Evolutionary conservation across 352 stramenopile genomes (phyloP).

Genomic region (Pythium chondricola): DNA sequence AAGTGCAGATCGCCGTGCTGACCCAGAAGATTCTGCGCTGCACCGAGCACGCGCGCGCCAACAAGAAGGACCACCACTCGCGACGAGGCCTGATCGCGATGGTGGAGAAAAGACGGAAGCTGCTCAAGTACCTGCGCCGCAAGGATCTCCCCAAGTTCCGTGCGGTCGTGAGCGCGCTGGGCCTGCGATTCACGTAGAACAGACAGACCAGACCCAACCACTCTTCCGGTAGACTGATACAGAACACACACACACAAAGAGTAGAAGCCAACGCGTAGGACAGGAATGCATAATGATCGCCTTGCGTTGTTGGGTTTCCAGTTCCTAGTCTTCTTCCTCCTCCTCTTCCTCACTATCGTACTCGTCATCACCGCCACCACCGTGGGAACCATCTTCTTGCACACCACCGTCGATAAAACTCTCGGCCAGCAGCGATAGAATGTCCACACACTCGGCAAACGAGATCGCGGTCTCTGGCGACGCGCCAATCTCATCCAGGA

Average conservation of each 20-base stretch:
- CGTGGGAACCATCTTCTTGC: constrained; percentile 19
- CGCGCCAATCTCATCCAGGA: constrained; percentile 74
- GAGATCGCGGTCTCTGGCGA: constrained; percentile 57
- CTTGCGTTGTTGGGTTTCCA: too few species aligned
- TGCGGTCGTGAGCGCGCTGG: constrained; percentile 67
- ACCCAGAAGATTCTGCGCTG: constrained; percentile 82
- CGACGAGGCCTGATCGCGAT: constrained; percentile 78
- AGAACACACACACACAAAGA: neutral
- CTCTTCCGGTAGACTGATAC: too few species aligned
- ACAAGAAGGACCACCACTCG: constrained; percentile 89
- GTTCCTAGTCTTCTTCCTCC: constrained; percentile 15
- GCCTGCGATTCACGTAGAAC: constrained; percentile 68
- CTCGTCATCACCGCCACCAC: constrained; percentile 24
- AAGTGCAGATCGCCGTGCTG: constrained; percentile 81
- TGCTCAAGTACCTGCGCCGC: constrained; percentile 80
- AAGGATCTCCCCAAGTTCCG: constrained; percentile 79
- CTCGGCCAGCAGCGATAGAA: constrained; percentile 72
- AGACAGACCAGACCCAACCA: neutral
- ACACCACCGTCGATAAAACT: constrained; percentile 19
- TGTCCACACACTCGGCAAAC: constrained; percentile 84
- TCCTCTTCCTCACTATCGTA: constrained; percentile 3
- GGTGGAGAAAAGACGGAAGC: constrained; percentile 81
- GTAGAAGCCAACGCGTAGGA: neutral
- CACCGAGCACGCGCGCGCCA: constrained; percentile 60
- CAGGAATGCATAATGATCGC: too few species aligned